These are phyloP conservation scores for Neodidymelliopsis sp. DNA, from an alignment of 2,329 filamentous ascomycete species.

Conservation along the genomic window DNA sequence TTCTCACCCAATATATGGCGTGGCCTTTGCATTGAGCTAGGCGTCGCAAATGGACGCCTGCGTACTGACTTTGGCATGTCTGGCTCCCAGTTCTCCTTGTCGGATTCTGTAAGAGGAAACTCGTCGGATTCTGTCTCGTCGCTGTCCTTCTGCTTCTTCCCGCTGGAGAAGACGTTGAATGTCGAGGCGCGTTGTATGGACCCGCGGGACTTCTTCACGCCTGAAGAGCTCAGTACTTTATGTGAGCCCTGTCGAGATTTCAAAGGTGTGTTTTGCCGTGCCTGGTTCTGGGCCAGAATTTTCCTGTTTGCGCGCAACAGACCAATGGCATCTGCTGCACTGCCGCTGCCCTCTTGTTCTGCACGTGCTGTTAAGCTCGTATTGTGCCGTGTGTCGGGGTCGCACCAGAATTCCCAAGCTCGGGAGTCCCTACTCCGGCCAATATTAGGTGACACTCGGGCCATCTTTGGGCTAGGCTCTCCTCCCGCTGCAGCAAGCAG, in stretches of 20 bases:
- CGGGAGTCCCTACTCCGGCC: slow-evolving; percentile 85
- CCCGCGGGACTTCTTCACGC: slow-evolving; percentile 46
- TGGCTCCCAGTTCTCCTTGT: slow-evolving; percentile 92
- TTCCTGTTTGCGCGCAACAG: slow-evolving; percentile 74
- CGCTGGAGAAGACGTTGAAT: slow-evolving; percentile 45
- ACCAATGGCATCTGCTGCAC: slow-evolving; percentile 81
- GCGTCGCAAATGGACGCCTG: slow-evolving; percentile 35
- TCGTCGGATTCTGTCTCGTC: slow-evolving; percentile 53
- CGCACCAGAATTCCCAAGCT: slow-evolving; percentile 90
- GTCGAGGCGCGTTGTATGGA: slow-evolving; percentile 48
- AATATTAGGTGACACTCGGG: slow-evolving; percentile 63
- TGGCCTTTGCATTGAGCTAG: slow-evolving; percentile 41
- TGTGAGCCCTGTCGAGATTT: slow-evolving; percentile 37
- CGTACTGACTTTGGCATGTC: slow-evolving; percentile 42
- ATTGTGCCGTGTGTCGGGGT: slow-evolving; percentile 74
- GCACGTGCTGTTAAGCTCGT: slow-evolving; percentile 78
- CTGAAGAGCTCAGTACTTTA: slow-evolving; percentile 41
- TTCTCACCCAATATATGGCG: slow-evolving; percentile 59
- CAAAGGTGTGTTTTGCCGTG: slow-evolving; percentile 69
- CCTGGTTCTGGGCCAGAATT: slow-evolving; percentile 60
- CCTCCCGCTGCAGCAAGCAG: slow-evolving; percentile 37
- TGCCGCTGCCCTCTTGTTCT: slow-evolving; percentile 80
- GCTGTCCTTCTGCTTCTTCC: slow-evolving; percentile 31
- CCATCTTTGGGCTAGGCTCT: slow-evolving; percentile 43
- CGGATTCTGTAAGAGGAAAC: slow-evolving; percentile 74